These are phyloP conservation scores for Nissolia schottii DNA, from an alignment of 306 rosid genomes.

Conservation along the genomic window DNA sequence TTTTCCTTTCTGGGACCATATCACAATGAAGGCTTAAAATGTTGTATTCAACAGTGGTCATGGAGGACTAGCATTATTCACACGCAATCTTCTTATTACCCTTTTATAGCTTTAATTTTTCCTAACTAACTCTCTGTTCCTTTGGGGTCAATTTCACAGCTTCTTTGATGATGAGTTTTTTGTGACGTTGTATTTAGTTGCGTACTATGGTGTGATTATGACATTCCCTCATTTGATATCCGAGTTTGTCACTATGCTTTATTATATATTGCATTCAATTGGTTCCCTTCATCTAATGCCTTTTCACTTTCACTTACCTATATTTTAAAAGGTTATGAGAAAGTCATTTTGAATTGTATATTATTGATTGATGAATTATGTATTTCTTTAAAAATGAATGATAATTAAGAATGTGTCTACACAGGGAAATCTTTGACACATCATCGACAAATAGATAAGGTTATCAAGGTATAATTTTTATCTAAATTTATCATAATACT, in stretches of 20 bases:
- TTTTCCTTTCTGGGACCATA: background rate
- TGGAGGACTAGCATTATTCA: slow-evolving; percentile 15
- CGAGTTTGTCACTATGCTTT: background rate
- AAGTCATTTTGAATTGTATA: background rate
- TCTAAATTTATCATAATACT: no score
- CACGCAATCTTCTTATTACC: background rate
- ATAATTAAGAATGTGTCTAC: no score
- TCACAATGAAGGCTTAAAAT: slow-evolving; percentile 20
- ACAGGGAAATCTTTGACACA: no score
- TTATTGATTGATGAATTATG: background rate
- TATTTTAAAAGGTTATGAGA: background rate
- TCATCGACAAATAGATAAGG: no score
- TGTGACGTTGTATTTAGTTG: background rate
- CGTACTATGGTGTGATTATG: background rate
- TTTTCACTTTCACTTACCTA: background rate
- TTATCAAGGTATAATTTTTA: no score
- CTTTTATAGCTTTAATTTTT: slow-evolving; percentile 34
- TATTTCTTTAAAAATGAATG: no score
- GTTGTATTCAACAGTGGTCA: background rate
- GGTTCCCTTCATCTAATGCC: background rate
- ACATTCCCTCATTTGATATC: background rate
- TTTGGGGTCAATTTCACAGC: slow-evolving; percentile 11
- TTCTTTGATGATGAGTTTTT: background rate
- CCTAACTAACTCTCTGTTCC: slow-evolving; percentile 30
- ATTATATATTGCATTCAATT: background rate